Evolutionary conservation across 306 rosid species (phyloP).

Genomic region (Pterocarpus santalinus): DNA sequence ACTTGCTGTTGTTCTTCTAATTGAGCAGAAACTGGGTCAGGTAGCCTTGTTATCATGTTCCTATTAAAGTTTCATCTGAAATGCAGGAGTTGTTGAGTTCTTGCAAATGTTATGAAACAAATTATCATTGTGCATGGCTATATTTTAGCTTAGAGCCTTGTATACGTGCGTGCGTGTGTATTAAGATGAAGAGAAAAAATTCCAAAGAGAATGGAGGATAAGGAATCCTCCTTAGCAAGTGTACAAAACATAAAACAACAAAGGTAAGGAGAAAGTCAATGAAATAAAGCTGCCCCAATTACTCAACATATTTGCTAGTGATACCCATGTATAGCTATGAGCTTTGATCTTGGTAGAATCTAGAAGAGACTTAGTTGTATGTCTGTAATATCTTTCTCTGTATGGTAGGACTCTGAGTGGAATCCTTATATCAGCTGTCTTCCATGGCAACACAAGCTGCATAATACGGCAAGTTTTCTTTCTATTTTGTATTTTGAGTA

Average conservation of each 20-base stretch:
- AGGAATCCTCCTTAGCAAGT: constrained; percentile 1
- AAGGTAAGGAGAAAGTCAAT: background rate
- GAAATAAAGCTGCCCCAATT: background rate
- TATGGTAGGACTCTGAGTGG: constrained; percentile 73
- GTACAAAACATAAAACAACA: background rate
- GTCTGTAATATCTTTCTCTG: constrained; percentile 28
- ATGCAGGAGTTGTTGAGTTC: constrained; percentile 33
- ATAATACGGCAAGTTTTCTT: constrained; percentile 66
- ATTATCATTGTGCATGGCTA: background rate
- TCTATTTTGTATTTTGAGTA: background rate
- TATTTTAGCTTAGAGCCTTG: background rate
- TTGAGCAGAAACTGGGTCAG: constrained; percentile 68
- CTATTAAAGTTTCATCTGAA: constrained; percentile 28
- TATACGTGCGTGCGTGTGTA: too few species aligned
- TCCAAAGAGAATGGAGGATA: constrained; percentile 1
- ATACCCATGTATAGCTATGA: constrained; percentile 2
- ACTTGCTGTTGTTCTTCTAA: constrained; percentile 65
- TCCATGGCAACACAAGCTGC: constrained; percentile 64
- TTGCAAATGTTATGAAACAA: constrained; percentile 6
- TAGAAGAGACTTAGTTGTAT: background rate
- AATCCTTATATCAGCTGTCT: constrained; percentile 70
- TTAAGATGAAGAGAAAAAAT: background rate
- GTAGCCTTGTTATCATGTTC: constrained; percentile 44
- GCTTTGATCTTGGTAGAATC: constrained; percentile 28
- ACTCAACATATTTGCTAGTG: constrained; percentile 4